phyloP scores from a whole-genome alignment of 192 early-diverging fungal genomes.

The Coemansia sp. region DNA sequence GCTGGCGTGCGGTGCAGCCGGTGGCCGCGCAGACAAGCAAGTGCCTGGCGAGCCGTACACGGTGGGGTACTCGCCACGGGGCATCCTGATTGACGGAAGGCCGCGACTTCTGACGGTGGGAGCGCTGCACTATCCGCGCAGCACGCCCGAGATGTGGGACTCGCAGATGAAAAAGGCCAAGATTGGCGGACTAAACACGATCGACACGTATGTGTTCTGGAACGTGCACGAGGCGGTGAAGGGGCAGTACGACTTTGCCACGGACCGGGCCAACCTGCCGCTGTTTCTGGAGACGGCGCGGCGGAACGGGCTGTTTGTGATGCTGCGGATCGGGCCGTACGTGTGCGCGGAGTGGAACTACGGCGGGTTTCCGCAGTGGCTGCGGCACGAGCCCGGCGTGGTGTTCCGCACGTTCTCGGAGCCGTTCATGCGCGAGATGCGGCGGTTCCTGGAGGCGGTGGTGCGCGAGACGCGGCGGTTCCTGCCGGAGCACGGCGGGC shows the following conservation, averaged over 20 bases:
- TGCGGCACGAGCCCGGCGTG: constrained; percentile 49
- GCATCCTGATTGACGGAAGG: constrained; percentile 35
- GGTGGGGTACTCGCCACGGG: constrained; percentile 30
- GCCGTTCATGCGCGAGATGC: constrained; percentile 46
- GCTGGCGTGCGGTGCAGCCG: background rate
- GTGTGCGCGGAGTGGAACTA: constrained; percentile 61
- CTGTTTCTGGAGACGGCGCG: constrained; percentile 50
- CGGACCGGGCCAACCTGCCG: constrained; percentile 53
- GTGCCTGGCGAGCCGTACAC: constrained; percentile 30
- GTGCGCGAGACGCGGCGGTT: constrained; percentile 32
- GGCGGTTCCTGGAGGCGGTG: constrained; percentile 46
- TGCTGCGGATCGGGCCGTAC: constrained; percentile 60
- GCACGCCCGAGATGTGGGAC: constrained; percentile 56
- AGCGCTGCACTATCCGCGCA: constrained; percentile 60
- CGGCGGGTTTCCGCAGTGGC: constrained; percentile 60
- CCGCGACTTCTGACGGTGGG: constrained; percentile 46
- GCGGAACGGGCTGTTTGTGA: constrained; percentile 51
- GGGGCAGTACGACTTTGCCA: constrained; percentile 56
- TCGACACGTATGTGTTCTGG: constrained; percentile 69
- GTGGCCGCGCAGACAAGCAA: constrained; percentile 9
- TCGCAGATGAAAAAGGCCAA: constrained; percentile 52
- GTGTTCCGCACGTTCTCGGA: constrained; percentile 51
- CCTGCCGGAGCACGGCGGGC: constrained; percentile 56
- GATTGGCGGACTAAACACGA: constrained; percentile 52
- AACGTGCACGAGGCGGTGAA: constrained; percentile 57